A percentile compares a stretch with the other conserved stretches of the same genome.
Conservation (phyloP, 2,329 filamentous ascomycete genomes). For the Fusarium brachygibbosum region DNA sequence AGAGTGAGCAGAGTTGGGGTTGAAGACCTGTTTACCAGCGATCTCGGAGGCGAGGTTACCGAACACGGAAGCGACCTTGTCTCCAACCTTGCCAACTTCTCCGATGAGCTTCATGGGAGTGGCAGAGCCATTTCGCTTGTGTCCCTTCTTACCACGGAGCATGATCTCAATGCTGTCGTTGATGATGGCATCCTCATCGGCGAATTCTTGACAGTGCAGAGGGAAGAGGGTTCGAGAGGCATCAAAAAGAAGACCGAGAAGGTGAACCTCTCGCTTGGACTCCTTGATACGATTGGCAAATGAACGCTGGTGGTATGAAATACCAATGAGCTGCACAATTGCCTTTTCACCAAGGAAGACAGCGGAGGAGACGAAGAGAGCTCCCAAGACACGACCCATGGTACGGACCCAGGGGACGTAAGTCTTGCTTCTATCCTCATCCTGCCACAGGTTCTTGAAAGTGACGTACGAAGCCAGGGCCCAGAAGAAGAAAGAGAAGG, state of each 20-base stretch:
- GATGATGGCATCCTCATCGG: conserved; percentile 92
- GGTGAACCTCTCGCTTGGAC: conserved; percentile 86
- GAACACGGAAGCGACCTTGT: conserved; percentile 93
- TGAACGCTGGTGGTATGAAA: conserved; percentile 87
- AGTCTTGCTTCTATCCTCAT: conserved; percentile 52
- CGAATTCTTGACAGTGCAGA: conserved; percentile 90
- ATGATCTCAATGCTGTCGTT: conserved; percentile 83
- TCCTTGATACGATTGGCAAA: conserved; percentile 87
- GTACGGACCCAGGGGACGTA: conserved; percentile 67
- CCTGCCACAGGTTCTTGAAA: conserved; percentile 66
- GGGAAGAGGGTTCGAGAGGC: conserved; percentile 91
- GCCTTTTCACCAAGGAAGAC: conserved; percentile 83
- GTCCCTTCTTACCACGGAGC: conserved; percentile 67
- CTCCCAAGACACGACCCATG: conserved; percentile 75
- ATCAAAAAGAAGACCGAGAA: conserved; percentile 89
- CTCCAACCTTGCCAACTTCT: conserved; percentile 84
- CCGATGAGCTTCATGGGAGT: conserved; percentile 85
- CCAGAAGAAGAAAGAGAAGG: conserved; percentile 78
- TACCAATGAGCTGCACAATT: conserved; percentile 84
- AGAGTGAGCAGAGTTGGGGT: conserved; percentile 89
- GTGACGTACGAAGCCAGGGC: conserved; percentile 72
- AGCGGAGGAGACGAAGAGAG: conserved; percentile 75
- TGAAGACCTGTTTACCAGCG: conserved; percentile 95
- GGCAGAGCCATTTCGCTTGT: conserved; percentile 69
- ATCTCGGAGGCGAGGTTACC: conserved; percentile 95